Percentiles rank a stretch among this genome's conserved stretches.
Evolutionary conservation across 331 rosid genomes (phyloP).

Genomic region (Saraca asoca): DNA sequence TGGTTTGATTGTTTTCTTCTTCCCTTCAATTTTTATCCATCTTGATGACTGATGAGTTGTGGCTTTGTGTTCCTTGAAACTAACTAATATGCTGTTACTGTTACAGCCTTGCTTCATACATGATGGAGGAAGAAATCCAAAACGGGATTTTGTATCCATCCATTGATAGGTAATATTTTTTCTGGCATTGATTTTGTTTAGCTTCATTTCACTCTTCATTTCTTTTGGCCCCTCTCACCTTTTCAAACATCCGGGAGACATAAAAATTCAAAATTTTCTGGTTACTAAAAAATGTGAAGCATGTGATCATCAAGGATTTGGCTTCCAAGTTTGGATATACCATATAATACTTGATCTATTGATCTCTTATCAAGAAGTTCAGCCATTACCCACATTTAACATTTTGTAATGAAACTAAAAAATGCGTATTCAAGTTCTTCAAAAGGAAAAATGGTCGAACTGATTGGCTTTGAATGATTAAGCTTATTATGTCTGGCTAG

Average conservation of each 20-base stretch:
- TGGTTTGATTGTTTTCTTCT: conserved; percentile 16
- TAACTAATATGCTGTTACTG: conserved; percentile 45
- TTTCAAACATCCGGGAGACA: conserved; percentile 3
- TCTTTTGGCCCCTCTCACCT: conserved; percentile 5
- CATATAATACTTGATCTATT: background rate
- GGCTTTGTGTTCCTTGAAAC: conserved; percentile 27
- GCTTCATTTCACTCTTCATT: too few relatives aligned
- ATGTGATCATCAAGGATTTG: conserved; percentile 12
- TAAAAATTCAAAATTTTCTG: background rate
- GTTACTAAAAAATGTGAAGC: conserved; percentile 7
- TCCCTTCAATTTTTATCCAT: conserved; percentile 4
- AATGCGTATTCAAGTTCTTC: background rate
- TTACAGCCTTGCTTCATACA: conserved; percentile 93
- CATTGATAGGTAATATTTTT: conserved; percentile 57
- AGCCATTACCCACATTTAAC: conserved; percentile 5
- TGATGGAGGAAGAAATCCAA: conserved; percentile 75
- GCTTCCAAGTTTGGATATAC: conserved; percentile 11
- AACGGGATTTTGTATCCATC: conserved; percentile 86
- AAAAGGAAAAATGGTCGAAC: background rate
- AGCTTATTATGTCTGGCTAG: conserved; percentile 8
- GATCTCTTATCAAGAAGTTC: conserved; percentile 1
- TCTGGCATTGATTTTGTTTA: background rate
- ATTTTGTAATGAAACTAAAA: conserved; percentile 1
- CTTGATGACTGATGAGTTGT: conserved; percentile 1
- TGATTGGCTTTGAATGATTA: conserved; percentile 21